Evolutionary conservation across 2,329 filamentous ascomycete species (phyloP), one percentile per base, ranked within the genome.

Genomic region (Salinomyces thailandicus): DNA sequence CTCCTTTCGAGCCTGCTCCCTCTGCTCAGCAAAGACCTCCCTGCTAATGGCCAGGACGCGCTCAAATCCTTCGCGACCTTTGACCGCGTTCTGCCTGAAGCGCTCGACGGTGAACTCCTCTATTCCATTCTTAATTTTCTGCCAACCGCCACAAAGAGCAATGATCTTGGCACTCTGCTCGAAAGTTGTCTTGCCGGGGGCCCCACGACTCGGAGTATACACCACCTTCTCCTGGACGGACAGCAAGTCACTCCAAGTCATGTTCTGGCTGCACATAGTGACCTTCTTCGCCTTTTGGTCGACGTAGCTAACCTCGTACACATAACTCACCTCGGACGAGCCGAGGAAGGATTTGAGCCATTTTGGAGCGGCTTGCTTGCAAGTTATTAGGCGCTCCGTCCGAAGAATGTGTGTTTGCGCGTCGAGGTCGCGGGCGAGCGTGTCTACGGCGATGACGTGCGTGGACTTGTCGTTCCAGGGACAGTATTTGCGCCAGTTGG

Each of bases 401-500:
- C 79, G 77, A 29, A 85, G 64, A 51, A 85, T 81, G 53, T 79
- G 77, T 27, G 78, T 81, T 9, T 57, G 51, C 5, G 73, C 61
- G 53, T 83, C 77, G 26, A 84, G 67, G 7, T 61, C 61, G 45
- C 91, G 83, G 36, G 78, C 81, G 52, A 98, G 65, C 11, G 89
- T 96, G 67, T 98, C 91, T 55, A 96, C 91, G 49, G 85, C 87
- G 48, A 93, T 78, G 49, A 98, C 91, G 63, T 98, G 91, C 27
- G 86, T 85, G n/a, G 84, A 87, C 67, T 94, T 91, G 62, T 95
- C 83, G 69, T 98, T 98, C 51, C 91, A 96, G 14, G 89, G 89
- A 55, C 85, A 93, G 67, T 98, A 98, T 64, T 98, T 98, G 52
- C 79, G 81, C 91, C 91, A 98, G 73, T 98, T 98, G 59, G 84